These are phyloP conservation scores for Auricularia cornea DNA, from an alignment of 768 basidiomycete genomes.

Conservation along the genomic window DNA sequence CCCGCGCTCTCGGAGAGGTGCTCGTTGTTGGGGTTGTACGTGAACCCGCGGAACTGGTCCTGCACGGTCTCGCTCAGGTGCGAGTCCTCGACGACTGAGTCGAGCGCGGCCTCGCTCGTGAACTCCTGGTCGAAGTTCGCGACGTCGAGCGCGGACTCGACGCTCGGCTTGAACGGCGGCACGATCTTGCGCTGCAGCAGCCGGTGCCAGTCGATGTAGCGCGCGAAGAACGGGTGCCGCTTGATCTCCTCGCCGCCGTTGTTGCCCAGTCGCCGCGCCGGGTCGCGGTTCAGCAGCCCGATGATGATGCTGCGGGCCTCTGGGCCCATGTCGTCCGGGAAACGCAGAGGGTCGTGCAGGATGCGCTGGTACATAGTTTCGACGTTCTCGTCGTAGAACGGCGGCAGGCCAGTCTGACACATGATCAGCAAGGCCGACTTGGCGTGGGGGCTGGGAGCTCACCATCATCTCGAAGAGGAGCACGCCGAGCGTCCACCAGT, in stretches of 20 bases:
- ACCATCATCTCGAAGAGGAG: slow-evolving; percentile 97
- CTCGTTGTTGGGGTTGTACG: slow-evolving; percentile 36
- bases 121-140: slow-evolving; percentile 98
- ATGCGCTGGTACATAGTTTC: slow-evolving; percentile 98
- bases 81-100: slow-evolving; percentile 93
- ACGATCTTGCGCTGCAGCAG: slow-evolving; percentile 91
- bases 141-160: slow-evolving; percentile 90
- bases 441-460: slow-evolving; percentile 16
- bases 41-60: slow-evolving; percentile 89
- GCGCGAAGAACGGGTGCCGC: slow-evolving; percentile 89
- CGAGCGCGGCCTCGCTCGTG: slow-evolving; percentile 88
- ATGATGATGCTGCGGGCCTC: slow-evolving; percentile 89
- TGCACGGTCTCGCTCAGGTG: slow-evolving; percentile 92
- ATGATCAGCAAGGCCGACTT: too few relatives aligned
- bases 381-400: slow-evolving; percentile 98
- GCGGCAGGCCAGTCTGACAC: slow-evolving; percentile 82
- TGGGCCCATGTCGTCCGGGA: slow-evolving; percentile 78
- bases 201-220: slow-evolving; percentile 85
- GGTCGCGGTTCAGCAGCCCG: slow-evolving; percentile 83
- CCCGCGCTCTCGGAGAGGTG: slow-evolving; percentile 13
- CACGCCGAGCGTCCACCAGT: slow-evolving; percentile 98
- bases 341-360: slow-evolving; percentile 83
- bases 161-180: slow-evolving; percentile 95
- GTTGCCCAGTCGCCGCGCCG: slow-evolving; percentile 76
- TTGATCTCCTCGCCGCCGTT: slow-evolving; percentile 95